Base-by-base conservation (phyloP, 345 rosid genomes). In the Hypericum perforatum region DNA sequence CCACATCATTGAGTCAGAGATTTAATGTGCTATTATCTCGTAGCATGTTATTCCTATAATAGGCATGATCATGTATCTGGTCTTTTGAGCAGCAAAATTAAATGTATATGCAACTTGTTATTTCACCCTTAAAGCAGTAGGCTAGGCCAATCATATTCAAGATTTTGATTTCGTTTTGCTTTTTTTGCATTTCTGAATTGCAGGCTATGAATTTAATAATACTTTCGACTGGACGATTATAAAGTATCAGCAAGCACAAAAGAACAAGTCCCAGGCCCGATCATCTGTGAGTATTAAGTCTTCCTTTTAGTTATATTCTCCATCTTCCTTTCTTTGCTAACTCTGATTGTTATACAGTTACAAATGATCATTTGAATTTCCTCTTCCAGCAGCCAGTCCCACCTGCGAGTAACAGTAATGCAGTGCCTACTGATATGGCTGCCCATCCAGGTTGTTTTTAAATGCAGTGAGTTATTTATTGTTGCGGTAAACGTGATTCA, bases 191-290 rank as follows among this genome's bases (percentile, higher is more conserved):
- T 22, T 58, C 14, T 57, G 37, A 37, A 2, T 69, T 49, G 56
- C 76, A 92, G 98, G 94, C 49, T 85, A 77, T 71, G 85, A 81
- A 53, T 74, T 83, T 58, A 95, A 92, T 72, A 80, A 73, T 65
- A 73, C 85, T 40, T 92, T 83, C 80, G 98, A 92, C 71, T 92
- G 98, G 98, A 85, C 97, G 11, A 80, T 88, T 59, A 79, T 88
- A 41, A 88, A 92, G 85, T 78, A 85, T 72, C 94, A 88, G 46
- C 73, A 69, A 68, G 46, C 65, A 39, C 69, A 63, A 37, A 46
- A 41, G 51, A 15, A 9, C 37, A 40, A 38, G 49, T 36, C 55
- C 8, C 55, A 52, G 8, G 41, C 55, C n/a, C 42, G 55, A 12
- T 55, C 41, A 39, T 42, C 38, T 13, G 12, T 39, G 7, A 46